Evolutionary conservation across 768 basidiomycete genomes (phyloP).

Genomic region (Trametes elegans): DNA sequence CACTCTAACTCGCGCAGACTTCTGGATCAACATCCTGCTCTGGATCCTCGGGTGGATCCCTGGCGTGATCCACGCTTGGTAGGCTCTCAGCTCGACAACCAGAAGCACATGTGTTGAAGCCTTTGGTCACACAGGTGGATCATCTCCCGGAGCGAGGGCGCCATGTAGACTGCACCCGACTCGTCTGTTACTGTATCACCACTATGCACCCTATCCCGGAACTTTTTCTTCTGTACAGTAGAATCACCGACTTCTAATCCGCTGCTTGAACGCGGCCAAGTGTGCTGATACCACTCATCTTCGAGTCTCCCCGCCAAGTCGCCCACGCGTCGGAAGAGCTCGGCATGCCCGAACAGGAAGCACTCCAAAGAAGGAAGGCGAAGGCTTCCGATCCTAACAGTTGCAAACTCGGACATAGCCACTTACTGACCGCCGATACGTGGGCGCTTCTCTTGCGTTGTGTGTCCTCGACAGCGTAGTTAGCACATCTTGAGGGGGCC

Average conservation of each 20-base stretch:
- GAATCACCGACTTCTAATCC: no score
- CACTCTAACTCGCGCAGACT: slow-evolving; percentile 22
- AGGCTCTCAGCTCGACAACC: background rate
- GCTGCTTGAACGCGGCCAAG: no score
- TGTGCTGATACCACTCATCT: no score
- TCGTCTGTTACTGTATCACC: background rate
- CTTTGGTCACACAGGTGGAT: slow-evolving; percentile 29
- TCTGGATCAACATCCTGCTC: slow-evolving; percentile 40
- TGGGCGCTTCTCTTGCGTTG: background rate
- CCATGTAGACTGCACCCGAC: slow-evolving; percentile 24
- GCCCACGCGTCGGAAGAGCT: no score
- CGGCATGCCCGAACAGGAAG: background rate
- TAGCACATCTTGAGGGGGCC: background rate
- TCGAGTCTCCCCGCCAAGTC: no score
- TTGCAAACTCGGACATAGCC: slow-evolving; percentile 1
- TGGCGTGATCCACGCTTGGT: slow-evolving; percentile 44
- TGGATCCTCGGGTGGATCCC: slow-evolving; percentile 47
- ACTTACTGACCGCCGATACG: background rate
- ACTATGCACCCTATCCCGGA: background rate
- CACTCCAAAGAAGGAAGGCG: background rate
- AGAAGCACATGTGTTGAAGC: background rate
- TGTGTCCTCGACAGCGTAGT: background rate
- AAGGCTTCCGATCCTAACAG: slow-evolving; percentile 6
- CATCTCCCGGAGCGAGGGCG: slow-evolving; percentile 30
- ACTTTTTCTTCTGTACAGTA: no score